phyloP scores from a whole-genome alignment of 331 rosid species.

The Malus hybrid region DNA sequence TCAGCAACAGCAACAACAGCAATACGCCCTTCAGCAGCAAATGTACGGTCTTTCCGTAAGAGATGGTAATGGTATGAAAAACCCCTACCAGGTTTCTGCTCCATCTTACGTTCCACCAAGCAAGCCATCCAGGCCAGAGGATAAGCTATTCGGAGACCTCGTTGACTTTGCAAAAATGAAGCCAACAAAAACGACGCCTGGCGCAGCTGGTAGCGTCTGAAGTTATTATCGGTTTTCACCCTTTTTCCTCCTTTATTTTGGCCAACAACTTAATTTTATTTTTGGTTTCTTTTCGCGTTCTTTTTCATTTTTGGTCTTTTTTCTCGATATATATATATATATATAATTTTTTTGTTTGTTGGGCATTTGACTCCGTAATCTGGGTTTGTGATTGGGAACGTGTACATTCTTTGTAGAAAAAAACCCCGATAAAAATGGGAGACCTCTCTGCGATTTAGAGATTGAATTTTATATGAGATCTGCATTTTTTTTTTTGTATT shows the following conservation, averaged over 20 bases:
- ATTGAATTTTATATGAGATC: conserved; percentile 17
- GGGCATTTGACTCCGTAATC: conserved; percentile 18
- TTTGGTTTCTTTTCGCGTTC: not conserved
- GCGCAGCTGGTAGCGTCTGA: conserved; percentile 48
- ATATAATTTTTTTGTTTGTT: not conserved
- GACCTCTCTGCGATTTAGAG: conserved; percentile 24
- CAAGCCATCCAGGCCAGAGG: conserved; percentile 86
- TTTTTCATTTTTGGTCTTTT: conserved; percentile 9
- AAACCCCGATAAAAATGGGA: conserved; percentile 14
- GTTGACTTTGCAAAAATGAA: conserved; percentile 81
- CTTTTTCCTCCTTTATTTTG: conserved; percentile 17
- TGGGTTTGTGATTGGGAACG: conserved; percentile 38
- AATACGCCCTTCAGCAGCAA: conserved; percentile 50
- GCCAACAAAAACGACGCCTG: conserved; percentile 59
- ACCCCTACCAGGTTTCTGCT: conserved; percentile 57
- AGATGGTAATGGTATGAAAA: conserved; percentile 40
- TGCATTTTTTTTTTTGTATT: not conserved
- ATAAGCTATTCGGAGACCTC: conserved; percentile 91
- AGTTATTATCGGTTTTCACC: conserved; percentile 15
- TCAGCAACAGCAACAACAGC: conserved; percentile 14
- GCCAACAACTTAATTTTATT: conserved; percentile 7
- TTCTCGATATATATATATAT: conserved; percentile 7
- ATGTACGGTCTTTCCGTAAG: conserved; percentile 69
- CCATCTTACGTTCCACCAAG: conserved; percentile 55
- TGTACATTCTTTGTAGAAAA: conserved; percentile 57